Percentiles rank a stretch among this genome's conserved stretches.
Evolutionary conservation across 805 yeast genomes (phyloP).

Genomic region (Wickerhamomyces alni): DNA sequence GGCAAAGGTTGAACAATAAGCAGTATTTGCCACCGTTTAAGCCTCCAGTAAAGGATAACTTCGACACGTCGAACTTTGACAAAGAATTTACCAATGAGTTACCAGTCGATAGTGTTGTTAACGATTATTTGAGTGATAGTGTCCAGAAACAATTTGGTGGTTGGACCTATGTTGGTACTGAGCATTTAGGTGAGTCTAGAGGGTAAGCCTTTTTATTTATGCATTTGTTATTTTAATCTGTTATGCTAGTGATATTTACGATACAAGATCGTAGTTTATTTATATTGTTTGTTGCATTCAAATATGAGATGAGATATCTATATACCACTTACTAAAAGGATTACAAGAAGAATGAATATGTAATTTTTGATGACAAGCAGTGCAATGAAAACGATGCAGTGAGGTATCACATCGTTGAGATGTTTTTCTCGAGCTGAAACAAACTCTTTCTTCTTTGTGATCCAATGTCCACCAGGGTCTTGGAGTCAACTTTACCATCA

Average conservation of each 20-base stretch:
- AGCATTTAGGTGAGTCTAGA: conserved; percentile 31
- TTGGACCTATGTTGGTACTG: conserved; percentile 89
- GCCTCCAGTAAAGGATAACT: conserved; percentile 79
- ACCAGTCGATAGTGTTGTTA: conserved; percentile 94
- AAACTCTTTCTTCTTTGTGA: conserved; percentile 2
- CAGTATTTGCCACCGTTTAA: conserved; percentile 94
- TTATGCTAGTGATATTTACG: no score
- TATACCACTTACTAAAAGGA: conserved; percentile 2
- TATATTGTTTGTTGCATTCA: not conserved
- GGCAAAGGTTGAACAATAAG: conserved; percentile 77
- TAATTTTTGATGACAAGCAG: no score
- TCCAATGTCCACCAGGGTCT: not conserved
- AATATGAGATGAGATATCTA: not conserved
- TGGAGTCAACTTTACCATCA: conserved; percentile 5
- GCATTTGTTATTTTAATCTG: not conserved
- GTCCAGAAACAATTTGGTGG: conserved; percentile 99
- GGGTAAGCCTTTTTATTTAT: not conserved
- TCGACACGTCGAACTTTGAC: conserved; percentile 92
- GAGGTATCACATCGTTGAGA: not conserved
- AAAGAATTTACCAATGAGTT: conserved; percentile 86
- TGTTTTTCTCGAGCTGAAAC: conserved; percentile 1
- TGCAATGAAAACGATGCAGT: no score
- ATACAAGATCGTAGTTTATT: no score
- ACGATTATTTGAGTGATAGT: conserved; percentile 83
- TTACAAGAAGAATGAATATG: no score